phyloP scores from a whole-genome alignment of 345 rosid species.

The Salix udensis region DNA sequence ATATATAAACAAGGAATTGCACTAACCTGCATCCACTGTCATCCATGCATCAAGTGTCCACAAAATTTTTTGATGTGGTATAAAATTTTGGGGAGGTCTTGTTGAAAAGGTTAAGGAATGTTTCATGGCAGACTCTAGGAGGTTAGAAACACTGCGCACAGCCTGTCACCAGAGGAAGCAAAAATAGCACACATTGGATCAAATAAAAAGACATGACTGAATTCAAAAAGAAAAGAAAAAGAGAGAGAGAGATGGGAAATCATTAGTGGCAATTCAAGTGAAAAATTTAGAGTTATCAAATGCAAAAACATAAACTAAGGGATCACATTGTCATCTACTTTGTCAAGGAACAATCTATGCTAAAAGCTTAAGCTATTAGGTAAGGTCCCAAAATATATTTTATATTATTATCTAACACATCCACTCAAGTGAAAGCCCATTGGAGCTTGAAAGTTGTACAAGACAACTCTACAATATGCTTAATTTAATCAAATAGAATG shows the following conservation, averaged over 20 bases:
- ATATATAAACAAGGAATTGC: neutral
- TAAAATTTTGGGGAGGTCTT: constrained; percentile 75
- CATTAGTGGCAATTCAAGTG: too few species aligned
- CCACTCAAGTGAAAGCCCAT: too few species aligned
- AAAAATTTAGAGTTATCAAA: too few species aligned
- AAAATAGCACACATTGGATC: neutral
- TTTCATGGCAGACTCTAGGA: constrained; percentile 49
- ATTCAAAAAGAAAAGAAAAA: neutral
- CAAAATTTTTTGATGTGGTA: constrained; percentile 68
- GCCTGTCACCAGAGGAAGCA: constrained; percentile 35
- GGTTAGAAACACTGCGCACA: constrained; percentile 31
- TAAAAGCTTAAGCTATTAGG: too few species aligned
- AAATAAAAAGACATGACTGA: neutral
- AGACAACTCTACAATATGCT: too few species aligned
- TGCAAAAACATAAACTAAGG: too few species aligned
- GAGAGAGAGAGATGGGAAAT: neutral
- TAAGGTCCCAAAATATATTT: too few species aligned
- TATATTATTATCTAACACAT: too few species aligned
- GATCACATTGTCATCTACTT: too few species aligned
- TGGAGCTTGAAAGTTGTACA: too few species aligned
- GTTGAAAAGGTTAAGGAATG: constrained; percentile 54
- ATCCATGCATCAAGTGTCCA: constrained; percentile 82
- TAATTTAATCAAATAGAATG: too few species aligned
- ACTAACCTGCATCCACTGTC: constrained; percentile 49
- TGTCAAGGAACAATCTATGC: too few species aligned